phyloP scores from a whole-genome alignment of 2,329 filamentous ascomycete species.

The Aspergillus awamori region DNA sequence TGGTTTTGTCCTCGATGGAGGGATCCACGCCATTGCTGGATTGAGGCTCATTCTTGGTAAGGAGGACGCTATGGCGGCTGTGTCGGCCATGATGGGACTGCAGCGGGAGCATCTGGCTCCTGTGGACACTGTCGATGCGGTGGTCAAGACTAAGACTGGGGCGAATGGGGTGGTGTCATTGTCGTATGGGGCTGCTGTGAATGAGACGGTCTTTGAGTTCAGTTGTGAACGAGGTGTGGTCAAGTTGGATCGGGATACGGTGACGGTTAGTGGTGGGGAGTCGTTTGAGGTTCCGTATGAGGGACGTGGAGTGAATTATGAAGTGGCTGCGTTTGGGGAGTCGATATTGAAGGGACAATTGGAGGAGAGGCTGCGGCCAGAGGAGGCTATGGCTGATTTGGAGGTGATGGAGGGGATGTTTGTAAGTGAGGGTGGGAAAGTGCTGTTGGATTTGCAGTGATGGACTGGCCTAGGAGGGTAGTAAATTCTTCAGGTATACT shows the following conservation, averaged over 20 bases:
- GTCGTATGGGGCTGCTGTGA: constrained; percentile 57
- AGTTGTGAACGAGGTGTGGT: constrained; percentile 57
- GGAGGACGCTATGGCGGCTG: constrained; percentile 44
- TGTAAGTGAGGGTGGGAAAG: constrained; percentile 32
- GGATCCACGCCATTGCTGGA: constrained; percentile 59
- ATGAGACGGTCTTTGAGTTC: constrained; percentile 53
- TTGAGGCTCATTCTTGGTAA: constrained; percentile 53
- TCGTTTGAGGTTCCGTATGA: constrained; percentile 51
- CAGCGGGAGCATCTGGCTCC: constrained; percentile 57
- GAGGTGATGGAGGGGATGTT: constrained; percentile 48
- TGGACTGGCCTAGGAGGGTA: constrained; percentile 12
- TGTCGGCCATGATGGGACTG: constrained; percentile 55
- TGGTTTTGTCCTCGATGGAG: constrained; percentile 62
- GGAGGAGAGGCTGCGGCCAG: constrained; percentile 47
- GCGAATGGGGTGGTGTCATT: constrained; percentile 54
- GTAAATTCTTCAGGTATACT: neutral
- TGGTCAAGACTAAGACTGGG: constrained; percentile 51
- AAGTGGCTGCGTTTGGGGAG: constrained; percentile 57
- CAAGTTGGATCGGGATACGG: constrained; percentile 42
- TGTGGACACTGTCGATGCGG: constrained; percentile 60
- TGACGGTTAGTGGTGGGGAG: constrained; percentile 40
- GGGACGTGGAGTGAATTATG: constrained; percentile 54
- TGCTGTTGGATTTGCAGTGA: constrained; percentile 29
- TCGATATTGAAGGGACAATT: constrained; percentile 50
- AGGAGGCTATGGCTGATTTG: constrained; percentile 58